phyloP scores from a whole-genome alignment of 2,329 filamentous ascomycete genomes.

The Alternaria atra region DNA sequence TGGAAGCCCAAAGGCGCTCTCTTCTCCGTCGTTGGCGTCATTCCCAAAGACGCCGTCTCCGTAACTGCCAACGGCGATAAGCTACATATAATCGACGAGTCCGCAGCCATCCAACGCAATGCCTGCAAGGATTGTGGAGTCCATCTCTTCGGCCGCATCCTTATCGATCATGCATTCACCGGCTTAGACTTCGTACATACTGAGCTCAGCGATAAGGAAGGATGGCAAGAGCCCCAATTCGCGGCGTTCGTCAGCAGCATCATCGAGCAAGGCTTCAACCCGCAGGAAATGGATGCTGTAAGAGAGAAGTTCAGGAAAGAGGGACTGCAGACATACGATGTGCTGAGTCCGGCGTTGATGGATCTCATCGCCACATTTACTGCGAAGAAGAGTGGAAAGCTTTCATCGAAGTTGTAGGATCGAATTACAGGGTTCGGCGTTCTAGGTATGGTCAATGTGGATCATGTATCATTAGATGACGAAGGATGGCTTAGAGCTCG shows the following conservation, averaged over 20 bases:
- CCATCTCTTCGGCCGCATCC: slow-evolving; percentile 74
- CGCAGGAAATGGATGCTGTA: slow-evolving; percentile 64
- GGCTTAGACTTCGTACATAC: slow-evolving; percentile 75
- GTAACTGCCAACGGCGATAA: slow-evolving; percentile 69
- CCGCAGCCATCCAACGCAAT: slow-evolving; percentile 64
- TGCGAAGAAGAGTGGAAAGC: slow-evolving; percentile 57
- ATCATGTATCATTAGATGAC: slow-evolving; percentile 8
- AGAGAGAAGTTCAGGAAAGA: slow-evolving; percentile 62
- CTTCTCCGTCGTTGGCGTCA: slow-evolving; percentile 71
- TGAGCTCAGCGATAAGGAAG: slow-evolving; percentile 67
- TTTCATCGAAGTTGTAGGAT: slow-evolving; percentile 34
- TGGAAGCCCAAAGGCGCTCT: slow-evolving; percentile 72
- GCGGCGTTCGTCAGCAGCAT: slow-evolving; percentile 73
- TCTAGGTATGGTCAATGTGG: neutral
- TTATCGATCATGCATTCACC: slow-evolving; percentile 71
- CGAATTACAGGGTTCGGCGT: slow-evolving; percentile 1
- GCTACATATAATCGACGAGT: slow-evolving; percentile 64
- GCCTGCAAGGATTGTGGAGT: slow-evolving; percentile 55
- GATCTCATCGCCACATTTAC: slow-evolving; percentile 62
- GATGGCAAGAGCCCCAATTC: slow-evolving; percentile 78
- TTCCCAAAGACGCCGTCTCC: slow-evolving; percentile 63
- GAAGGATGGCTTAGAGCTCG: neutral
- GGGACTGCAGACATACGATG: slow-evolving; percentile 71
- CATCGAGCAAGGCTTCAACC: slow-evolving; percentile 72
- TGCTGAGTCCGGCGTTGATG: slow-evolving; percentile 69